phyloP scores from a whole-genome alignment of 495 filamentous ascomycete species.

The Apodospora peruviana region DNA sequence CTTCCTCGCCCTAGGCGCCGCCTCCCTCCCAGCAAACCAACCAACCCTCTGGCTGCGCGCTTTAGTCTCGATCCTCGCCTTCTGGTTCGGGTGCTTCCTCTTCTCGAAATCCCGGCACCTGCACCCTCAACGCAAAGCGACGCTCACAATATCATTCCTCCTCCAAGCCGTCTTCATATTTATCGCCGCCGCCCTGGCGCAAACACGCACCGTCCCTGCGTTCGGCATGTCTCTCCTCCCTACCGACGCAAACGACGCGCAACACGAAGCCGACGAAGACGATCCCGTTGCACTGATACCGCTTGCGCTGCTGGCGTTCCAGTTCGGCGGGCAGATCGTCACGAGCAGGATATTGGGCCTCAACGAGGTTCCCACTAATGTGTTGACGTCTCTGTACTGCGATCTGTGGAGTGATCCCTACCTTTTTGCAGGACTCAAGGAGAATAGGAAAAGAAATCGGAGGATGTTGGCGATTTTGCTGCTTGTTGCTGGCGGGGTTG shows the following conservation, averaged over 20 bases:
- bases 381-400: conserved; percentile 66
- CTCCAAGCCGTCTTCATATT: conserved; percentile 50
- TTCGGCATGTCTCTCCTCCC: conserved; percentile 7
- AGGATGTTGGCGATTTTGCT: conserved; percentile 51
- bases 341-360: conserved; percentile 57
- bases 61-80: conserved; percentile 51
- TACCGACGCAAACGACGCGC: neutral
- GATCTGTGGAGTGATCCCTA: conserved; percentile 60
- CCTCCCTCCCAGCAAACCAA: conserved; percentile 42
- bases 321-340: conserved; percentile 65
- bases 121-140: conserved; percentile 35
- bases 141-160: conserved; percentile 50
- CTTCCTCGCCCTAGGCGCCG: conserved; percentile 60
- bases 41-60: conserved; percentile 62
- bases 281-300: conserved; percentile 5
- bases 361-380: conserved; percentile 67
- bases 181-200: conserved; percentile 50
- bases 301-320: conserved; percentile 62
- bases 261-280: conserved; percentile 3
- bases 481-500: conserved; percentile 56
- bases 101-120: conserved; percentile 21
- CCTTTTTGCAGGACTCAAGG: conserved; percentile 35
- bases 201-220: conserved; percentile 17
- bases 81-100: conserved; percentile 50
- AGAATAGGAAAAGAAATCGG: conserved; percentile 61